These are phyloP conservation scores for Saccharomycopsis sp. DNA, from an alignment of 805 yeast genomes.

Conservation along the genomic window DNA sequence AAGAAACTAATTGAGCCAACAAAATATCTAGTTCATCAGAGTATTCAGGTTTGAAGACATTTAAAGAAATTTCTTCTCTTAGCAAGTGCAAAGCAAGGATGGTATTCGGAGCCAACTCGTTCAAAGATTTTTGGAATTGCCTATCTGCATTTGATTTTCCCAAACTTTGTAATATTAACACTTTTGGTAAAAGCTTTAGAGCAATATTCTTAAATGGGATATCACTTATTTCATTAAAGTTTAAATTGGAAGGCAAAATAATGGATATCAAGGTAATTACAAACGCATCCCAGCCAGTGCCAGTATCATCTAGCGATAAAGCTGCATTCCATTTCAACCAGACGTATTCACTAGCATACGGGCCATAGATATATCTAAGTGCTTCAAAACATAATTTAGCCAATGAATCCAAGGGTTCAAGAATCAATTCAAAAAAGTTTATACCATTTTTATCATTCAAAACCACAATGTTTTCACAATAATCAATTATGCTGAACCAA, in stretches of 20 bases:
- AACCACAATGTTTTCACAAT: background rate
- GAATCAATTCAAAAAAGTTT: constrained; percentile 26
- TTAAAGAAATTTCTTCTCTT: constrained; percentile 63
- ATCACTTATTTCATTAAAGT: constrained; percentile 19
- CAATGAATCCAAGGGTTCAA: constrained; percentile 36
- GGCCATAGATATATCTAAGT: constrained; percentile 45
- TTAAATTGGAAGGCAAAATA: constrained; percentile 34
- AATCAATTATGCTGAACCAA: background rate
- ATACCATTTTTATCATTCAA: background rate
- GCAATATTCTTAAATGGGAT: background rate
- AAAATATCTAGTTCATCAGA: constrained; percentile 38
- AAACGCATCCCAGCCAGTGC: constrained; percentile 41
- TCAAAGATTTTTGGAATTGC: constrained; percentile 24
- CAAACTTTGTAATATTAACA: constrained; percentile 1
- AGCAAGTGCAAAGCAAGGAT: constrained; percentile 62
- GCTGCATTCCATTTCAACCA: constrained; percentile 58
- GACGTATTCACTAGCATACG: constrained; percentile 45
- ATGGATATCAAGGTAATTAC: constrained; percentile 40
- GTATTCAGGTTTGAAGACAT: constrained; percentile 31
- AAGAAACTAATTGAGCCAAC: constrained; percentile 47
- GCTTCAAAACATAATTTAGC: constrained; percentile 38
- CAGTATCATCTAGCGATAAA: constrained; percentile 28
- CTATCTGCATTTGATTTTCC: constrained; percentile 6
- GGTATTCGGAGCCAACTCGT: constrained; percentile 51
- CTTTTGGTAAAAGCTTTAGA: background rate